Evolutionary conservation across 306 rosid species (phyloP).

Genomic region (Acacia confusa): DNA sequence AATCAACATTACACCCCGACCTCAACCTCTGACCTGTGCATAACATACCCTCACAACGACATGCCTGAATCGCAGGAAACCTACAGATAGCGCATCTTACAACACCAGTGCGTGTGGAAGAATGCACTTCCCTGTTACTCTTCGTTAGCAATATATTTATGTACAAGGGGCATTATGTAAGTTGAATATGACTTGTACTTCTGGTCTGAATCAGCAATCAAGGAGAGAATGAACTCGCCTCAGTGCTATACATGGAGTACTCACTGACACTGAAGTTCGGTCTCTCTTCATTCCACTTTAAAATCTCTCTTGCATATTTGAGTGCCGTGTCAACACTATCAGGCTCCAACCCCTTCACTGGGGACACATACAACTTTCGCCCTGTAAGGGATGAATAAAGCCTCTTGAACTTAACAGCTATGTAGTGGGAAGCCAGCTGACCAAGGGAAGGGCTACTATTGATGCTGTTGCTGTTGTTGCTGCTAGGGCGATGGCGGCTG

Average conservation of each 20-base stretch:
- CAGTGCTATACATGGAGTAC: slow-evolving; percentile 71
- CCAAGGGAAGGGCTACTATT: slow-evolving; percentile 68
- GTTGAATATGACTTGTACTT: slow-evolving; percentile 37
- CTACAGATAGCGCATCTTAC: slow-evolving; percentile 32
- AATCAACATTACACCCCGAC: slow-evolving; percentile 22
- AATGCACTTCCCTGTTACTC: slow-evolving; percentile 30
- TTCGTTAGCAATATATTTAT: slow-evolving; percentile 33
- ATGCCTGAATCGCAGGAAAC: slow-evolving; percentile 29
- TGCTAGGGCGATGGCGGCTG: slow-evolving; percentile 54
- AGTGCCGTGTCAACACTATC: slow-evolving; percentile 77
- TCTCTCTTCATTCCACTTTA: slow-evolving; percentile 89
- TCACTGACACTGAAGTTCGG: slow-evolving; percentile 79
- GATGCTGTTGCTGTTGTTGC: slow-evolving; percentile 62
- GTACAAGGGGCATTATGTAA: slow-evolving; percentile 32
- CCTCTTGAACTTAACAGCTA: slow-evolving; percentile 91
- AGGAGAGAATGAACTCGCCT: slow-evolving; percentile 70
- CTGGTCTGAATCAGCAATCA: slow-evolving; percentile 39
- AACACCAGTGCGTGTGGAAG: slow-evolving; percentile 18
- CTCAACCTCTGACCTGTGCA: slow-evolving; percentile 21
- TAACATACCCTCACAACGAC: slow-evolving; percentile 5
- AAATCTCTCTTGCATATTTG: slow-evolving; percentile 82
- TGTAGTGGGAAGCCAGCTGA: slow-evolving; percentile 69
- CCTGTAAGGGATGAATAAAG: slow-evolving; percentile 77
- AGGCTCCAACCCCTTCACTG: slow-evolving; percentile 83
- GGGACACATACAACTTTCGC: slow-evolving; percentile 72